Base-by-base conservation (phyloP, 345 rosid species). In the Turritis glabra region DNA sequence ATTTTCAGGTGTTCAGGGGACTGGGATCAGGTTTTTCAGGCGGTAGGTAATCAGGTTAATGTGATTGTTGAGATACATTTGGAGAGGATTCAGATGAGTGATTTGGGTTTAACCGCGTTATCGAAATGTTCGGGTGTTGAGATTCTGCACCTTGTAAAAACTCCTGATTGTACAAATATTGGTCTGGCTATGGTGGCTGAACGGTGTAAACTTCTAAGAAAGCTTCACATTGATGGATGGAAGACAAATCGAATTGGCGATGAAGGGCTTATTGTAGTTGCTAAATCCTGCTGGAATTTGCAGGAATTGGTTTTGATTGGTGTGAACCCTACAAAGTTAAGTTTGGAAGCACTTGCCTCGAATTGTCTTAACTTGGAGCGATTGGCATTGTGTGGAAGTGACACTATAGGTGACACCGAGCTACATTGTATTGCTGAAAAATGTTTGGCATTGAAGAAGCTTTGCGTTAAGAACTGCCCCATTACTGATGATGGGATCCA, bases 241-340 rank as follows among this genome's bases (percentile, higher is more conserved):
- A 91, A 86, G 79, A 86, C 84, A 0, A 85, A 89, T 63, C 84
- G 88, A 21, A 86, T 89, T 18, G 90, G 91, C 0, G 95, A 91
- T 56, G 87, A 89, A 8, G 93, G 95, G 40, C 64, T 89, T 25
- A 69, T 78, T 3, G 76, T 89, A 2, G 84, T 89, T 11, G 89
- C 90, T 0, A 89, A 85, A 60, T 79, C 61, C 27, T 87, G 90
- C 74, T 77, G 86, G 21, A 89, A 84, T 76, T 78, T 91, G 70
- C 92, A 88, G 69, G 96, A 91, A 74, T 64, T 91, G 57, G 91
- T 91, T 29, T 82, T 89, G 26, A 89, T 91, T 8, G 91, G 88
- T 18, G 89, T 91, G 40, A 88, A 88, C 57, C 86, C 84, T 12
- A 89, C 97, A 7, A 82, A 83, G 40, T 21, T 64, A 37, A 89